Base-by-base conservation (phyloP, 1,139 yeast genomes). In the Blastobotrys raffinosifermentans region DNA sequence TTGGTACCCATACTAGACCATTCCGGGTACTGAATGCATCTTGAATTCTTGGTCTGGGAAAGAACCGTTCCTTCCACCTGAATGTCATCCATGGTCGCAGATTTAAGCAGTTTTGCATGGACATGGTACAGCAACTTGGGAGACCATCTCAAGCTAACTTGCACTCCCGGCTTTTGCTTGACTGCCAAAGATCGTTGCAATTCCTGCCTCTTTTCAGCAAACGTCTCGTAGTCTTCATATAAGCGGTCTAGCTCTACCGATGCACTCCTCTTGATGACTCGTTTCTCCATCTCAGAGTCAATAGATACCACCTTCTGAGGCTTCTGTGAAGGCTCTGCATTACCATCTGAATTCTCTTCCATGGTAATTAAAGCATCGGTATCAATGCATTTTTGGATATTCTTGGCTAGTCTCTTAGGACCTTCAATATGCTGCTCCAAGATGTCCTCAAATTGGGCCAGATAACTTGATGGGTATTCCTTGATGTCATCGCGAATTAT, bases 121-220 rank as follows among this genome's bases (percentile, higher is more conserved):
- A 54, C 57, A 39, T 57, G 54, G 34, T 55, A 56, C n/a, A 61
- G 52, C 32, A 53, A 46, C 32, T 51, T 50, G 1, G 66, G 63
- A 4, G 63, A 57, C 61, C 64, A 61, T 20, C 56, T 49, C 10
- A 63, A 50, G 15, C 48, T 49, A 4, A 56, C 44, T 21, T 47
- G 49, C 4, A 49, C 41, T 1, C 45, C 41, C 3, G 48, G 38
- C 22, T 46, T 42, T 20, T 47, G 43, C 19, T 29, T 14, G 11
- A 27, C 32, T 23, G 32, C 31, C n/a, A 58, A 40, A n/a, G 44
- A 20, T 14, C 32, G 41, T 26, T 44, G 46, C 3, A 61, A 49
- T 17, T 39, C 41, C 4, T 31, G 34, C 35, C 46, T 45, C 13
- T 47, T 45, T 11, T 11, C 35, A 4, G 42, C 44, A 35, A 53